Conservation (phyloP, 495 filamentous ascomycete species). For the Penicillium crystallinum region DNA sequence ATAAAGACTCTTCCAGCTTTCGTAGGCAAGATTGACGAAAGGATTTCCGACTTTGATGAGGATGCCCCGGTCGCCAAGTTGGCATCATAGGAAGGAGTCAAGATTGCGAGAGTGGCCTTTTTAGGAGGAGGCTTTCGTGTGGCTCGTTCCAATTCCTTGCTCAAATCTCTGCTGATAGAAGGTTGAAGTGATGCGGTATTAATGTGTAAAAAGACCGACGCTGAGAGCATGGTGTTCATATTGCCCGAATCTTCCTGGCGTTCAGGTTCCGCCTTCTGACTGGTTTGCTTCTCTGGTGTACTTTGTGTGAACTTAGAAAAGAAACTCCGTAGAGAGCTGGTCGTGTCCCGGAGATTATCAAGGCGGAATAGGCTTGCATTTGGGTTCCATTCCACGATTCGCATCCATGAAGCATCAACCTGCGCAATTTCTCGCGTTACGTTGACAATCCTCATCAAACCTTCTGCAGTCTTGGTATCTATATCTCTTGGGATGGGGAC, state of each 20-base stretch:
- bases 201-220: slow-evolving; percentile 80
- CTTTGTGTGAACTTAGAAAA: slow-evolving; percentile 64
- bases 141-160: slow-evolving; percentile 85
- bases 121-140: slow-evolving; percentile 96
- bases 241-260: slow-evolving; percentile 48
- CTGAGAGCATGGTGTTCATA: slow-evolving; percentile 58
- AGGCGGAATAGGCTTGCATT: slow-evolving; percentile 41
- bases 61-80: slow-evolving; percentile 56
- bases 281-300: slow-evolving; percentile 30
- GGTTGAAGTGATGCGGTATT: slow-evolving; percentile 79
- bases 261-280: slow-evolving; percentile 24
- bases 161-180: slow-evolving; percentile 59
- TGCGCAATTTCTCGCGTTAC: slow-evolving; percentile 78
- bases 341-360: slow-evolving; percentile 40
- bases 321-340: slow-evolving; percentile 66
- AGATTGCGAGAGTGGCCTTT: slow-evolving; percentile 71
- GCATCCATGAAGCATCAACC: slow-evolving; percentile 90
- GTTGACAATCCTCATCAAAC: slow-evolving; percentile 71
- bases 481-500: slow-evolving; percentile 75
- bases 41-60: slow-evolving; percentile 66
- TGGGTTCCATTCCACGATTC: slow-evolving; percentile 75
- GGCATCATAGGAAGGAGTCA: slow-evolving; percentile 89
- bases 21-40: slow-evolving; percentile 82
- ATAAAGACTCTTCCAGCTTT: slow-evolving; percentile 92
- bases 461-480: slow-evolving; percentile 73